Evolutionary conservation across 1,284 basidiomycete species (phyloP), one percentile per base, ranked within the genome.

Genomic region (Rhodotorula sp.): DNA sequence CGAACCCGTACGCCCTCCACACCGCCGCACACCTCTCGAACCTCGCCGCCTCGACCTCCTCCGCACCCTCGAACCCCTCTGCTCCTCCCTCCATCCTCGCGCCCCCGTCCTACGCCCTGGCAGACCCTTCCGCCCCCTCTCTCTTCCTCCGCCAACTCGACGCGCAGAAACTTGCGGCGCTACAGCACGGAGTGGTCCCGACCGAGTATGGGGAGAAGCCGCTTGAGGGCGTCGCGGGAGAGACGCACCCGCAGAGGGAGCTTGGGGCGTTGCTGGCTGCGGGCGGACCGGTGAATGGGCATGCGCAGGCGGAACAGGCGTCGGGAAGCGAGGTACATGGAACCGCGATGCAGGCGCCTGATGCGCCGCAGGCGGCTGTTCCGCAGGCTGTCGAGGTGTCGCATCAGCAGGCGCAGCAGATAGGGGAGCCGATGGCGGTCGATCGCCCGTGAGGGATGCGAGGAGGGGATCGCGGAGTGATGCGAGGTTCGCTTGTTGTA

Each of bases 1-100:
- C 74, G 5, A 71, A 75, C 62, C 74, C 74, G 17, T 75, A 73
- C 58, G 62, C 68, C 9, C 74, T 75, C 44, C 66, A 63, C 4
- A 61, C 74, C 22, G 53, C 62, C 10, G 29, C 59, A 0, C 74
- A 73, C 64, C 69, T 75, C 44, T 48, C 67, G 13, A 29, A 51
- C 29, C 67, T 74, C 53, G 62, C 68, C 48, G 62, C 66, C 8
- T 53, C 71, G 0, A 48, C 70, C 24, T n/a, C 59, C n/a, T 47
- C 70, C 2, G 17, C 60, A 24, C 39, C 63, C 4, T 17, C 70
- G 9, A n/a, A 56, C 22, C 22, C 69, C 9, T 32, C 32, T 30
- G 44, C 46, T 0, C 62, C 67, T 8, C 64, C 62, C 2, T 60
- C 71, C 2, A 70, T 73, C 58, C 68, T 70, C 44, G 20, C 64